These are phyloP conservation scores for Tricholoma flavovirens DNA, from an alignment of 768 basidiomycete species.

Conservation along the genomic window DNA sequence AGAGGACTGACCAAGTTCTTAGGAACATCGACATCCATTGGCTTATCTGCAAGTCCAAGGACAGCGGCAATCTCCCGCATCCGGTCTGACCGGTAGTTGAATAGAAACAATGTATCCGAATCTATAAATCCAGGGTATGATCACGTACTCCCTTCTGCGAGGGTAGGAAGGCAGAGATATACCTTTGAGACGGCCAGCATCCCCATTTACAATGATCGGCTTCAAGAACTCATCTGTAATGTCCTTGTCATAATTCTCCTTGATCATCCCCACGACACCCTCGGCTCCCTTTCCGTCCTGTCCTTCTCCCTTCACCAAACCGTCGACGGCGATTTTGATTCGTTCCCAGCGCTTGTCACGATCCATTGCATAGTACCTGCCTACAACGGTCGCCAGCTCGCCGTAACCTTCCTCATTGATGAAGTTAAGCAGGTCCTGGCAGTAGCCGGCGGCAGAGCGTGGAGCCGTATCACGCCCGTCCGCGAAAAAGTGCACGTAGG, in stretches of 20 bases:
- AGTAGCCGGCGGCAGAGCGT: slow-evolving; percentile 71
- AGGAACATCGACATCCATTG: slow-evolving; percentile 77
- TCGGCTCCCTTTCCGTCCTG: slow-evolving; percentile 44
- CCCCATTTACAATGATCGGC: slow-evolving; percentile 84
- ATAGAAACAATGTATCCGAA: slow-evolving; percentile 86
- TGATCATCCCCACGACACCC: slow-evolving; percentile 41
- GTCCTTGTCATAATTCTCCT: slow-evolving; percentile 73
- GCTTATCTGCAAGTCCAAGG: slow-evolving; percentile 77
- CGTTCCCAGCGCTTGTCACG: slow-evolving; percentile 96
- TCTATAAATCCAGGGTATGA: slow-evolving; percentile 35
- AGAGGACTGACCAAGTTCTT: slow-evolving; percentile 60
- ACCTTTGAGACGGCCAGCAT: slow-evolving; percentile 79
- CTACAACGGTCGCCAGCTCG: slow-evolving; percentile 78
- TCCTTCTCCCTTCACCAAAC: slow-evolving; percentile 68
- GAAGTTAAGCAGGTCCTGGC: slow-evolving; percentile 71
- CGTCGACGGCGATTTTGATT: slow-evolving; percentile 84
- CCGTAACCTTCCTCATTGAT: slow-evolving; percentile 73
- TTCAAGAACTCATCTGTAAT: slow-evolving; percentile 95
- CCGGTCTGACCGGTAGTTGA: slow-evolving; percentile 96
- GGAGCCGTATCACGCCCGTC: slow-evolving; percentile 96
- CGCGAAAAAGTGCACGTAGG: slow-evolving; percentile 91
- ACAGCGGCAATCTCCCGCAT: slow-evolving; percentile 89
- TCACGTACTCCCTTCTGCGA: not conserved
- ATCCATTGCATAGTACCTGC: slow-evolving; percentile 96
- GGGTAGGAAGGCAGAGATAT: slow-evolving; percentile 16